A percentile compares a stretch with the other conserved stretches of the same genome.
Conservation (phyloP, 768 basidiomycete genomes). For the Tubosaeta brunneosetosa region DNA sequence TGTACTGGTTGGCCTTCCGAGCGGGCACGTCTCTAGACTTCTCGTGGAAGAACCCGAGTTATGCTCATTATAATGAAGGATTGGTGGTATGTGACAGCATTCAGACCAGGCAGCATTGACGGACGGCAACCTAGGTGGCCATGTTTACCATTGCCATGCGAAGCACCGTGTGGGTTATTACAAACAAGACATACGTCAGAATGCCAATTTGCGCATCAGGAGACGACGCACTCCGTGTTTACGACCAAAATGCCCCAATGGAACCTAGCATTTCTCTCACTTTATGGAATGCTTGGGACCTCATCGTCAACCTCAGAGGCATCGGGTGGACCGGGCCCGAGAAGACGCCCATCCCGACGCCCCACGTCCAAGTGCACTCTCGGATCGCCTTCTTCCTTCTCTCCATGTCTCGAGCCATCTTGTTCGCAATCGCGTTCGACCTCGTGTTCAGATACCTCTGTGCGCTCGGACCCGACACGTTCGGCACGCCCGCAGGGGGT, state of each 20-base stretch:
- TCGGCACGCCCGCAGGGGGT: constrained; percentile 32
- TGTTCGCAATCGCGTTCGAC: no score
- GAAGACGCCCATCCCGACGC: constrained; percentile 9
- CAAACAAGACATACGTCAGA: constrained; percentile 9
- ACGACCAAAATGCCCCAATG: neutral
- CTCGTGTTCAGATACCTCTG: neutral
- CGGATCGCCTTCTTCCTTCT: neutral
- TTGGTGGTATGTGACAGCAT: constrained; percentile 13
- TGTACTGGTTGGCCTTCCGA: constrained; percentile 42
- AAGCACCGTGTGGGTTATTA: constrained; percentile 19
- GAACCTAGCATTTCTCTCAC: constrained; percentile 8
- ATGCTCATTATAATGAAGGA: constrained; percentile 19
- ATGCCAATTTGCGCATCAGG: constrained; percentile 1
- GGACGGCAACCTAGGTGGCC: constrained; percentile 12
- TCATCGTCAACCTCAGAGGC: constrained; percentile 21
- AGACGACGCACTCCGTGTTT: neutral
- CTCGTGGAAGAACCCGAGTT: constrained; percentile 10
- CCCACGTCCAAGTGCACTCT: constrained; percentile 18
- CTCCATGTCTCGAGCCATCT: no score
- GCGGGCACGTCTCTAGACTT: constrained; percentile 30
- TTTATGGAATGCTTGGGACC: constrained; percentile 28
- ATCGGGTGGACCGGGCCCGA: constrained; percentile 24
- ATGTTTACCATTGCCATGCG: constrained; percentile 28
- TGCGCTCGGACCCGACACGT: constrained; percentile 37
- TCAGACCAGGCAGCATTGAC: no score